phyloP scores from a whole-genome alignment of 371 early-diverging fungal species.

The Parasitella parasitica region DNA sequence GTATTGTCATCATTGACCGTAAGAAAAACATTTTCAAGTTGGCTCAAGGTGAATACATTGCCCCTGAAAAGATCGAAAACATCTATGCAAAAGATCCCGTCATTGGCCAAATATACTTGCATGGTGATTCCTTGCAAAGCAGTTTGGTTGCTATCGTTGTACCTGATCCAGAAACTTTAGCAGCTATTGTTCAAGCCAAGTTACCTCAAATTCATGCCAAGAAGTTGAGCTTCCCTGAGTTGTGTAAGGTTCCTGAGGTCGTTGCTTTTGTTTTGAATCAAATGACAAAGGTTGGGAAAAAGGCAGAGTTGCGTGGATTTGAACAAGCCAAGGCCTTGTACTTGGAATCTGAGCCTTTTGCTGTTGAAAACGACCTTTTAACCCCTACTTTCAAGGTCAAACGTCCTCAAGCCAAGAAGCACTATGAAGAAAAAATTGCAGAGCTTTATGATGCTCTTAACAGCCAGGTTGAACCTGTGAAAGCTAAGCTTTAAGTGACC shows the following conservation, averaged over 20 bases:
- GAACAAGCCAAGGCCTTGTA: slow-evolving; percentile 56
- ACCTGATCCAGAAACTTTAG: slow-evolving; percentile 68
- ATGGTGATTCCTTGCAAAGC: slow-evolving; percentile 85
- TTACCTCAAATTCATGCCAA: slow-evolving; percentile 29
- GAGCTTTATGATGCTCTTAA: slow-evolving; percentile 55
- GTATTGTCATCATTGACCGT: slow-evolving; percentile 85
- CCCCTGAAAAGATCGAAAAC: slow-evolving; percentile 94
- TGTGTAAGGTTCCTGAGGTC: slow-evolving; percentile 62
- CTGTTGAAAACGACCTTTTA: slow-evolving; percentile 59
- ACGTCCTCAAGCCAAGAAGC: slow-evolving; percentile 70
- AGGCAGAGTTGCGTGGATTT: slow-evolving; percentile 58
- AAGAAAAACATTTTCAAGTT: slow-evolving; percentile 98
- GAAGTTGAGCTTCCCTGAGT: slow-evolving; percentile 32
- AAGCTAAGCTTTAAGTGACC: slow-evolving; percentile 21
- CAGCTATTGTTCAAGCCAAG: slow-evolving; percentile 44
- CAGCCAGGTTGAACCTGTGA: slow-evolving; percentile 16
- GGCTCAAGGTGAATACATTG: slow-evolving; percentile 92
- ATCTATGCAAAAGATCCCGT: slow-evolving; percentile 56
- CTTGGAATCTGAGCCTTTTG: slow-evolving; percentile 54
- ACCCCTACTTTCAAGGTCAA: slow-evolving; percentile 78
- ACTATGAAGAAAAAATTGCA: slow-evolving; percentile 61
- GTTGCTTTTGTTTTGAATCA: slow-evolving; percentile 59
- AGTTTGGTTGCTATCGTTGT: slow-evolving; percentile 86
- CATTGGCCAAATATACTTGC: slow-evolving; percentile 70
- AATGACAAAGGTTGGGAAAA: slow-evolving; percentile 59